phyloP scores from a whole-genome alignment of 805 yeast species.

The Cyberlindnera lachancei region DNA sequence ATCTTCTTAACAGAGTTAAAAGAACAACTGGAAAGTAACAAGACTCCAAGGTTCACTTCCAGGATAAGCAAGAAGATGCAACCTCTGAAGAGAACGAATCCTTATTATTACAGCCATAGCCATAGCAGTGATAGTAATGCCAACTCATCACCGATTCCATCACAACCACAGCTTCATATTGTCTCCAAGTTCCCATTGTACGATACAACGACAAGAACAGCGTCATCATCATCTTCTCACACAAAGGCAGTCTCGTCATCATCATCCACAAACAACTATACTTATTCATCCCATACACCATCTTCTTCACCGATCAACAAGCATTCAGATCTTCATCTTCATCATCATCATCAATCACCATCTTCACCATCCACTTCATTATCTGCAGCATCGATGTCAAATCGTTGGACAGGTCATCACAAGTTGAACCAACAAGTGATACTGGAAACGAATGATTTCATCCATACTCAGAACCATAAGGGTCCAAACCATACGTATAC shows the following conservation, averaged over 20 bases:
- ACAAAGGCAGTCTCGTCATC: too few species aligned
- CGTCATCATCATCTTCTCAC: too few species aligned
- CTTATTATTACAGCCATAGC: slow-evolving; percentile 6
- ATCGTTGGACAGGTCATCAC: slow-evolving; percentile 13
- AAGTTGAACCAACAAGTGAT: slow-evolving; percentile 10
- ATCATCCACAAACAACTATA: slow-evolving; percentile 8
- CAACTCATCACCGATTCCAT: slow-evolving; percentile 7
- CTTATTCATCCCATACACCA: slow-evolving; percentile 7
- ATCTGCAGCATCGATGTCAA: not conserved
- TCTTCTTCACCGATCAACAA: slow-evolving; percentile 4
- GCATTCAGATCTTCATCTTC: slow-evolving; percentile 4
- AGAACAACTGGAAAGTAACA: slow-evolving; percentile 16
- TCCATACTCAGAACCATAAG: slow-evolving; percentile 23
- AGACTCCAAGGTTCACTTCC: slow-evolving; percentile 23
- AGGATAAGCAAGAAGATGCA: slow-evolving; percentile 23
- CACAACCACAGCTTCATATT: not conserved
- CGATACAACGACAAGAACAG: too few species aligned
- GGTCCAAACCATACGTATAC: slow-evolving; percentile 24
- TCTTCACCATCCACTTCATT: not conserved
- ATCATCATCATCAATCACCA: slow-evolving; percentile 2
- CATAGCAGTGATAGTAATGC: slow-evolving; percentile 3
- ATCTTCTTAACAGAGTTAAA: slow-evolving; percentile 21
- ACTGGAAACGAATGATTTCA: slow-evolving; percentile 13
- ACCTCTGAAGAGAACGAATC: slow-evolving; percentile 2
- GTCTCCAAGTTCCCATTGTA: slow-evolving; percentile 1